Conservation (phyloP, 1,284 basidiomycete genomes). For the Cryptococcus jaspeensis region DNA sequence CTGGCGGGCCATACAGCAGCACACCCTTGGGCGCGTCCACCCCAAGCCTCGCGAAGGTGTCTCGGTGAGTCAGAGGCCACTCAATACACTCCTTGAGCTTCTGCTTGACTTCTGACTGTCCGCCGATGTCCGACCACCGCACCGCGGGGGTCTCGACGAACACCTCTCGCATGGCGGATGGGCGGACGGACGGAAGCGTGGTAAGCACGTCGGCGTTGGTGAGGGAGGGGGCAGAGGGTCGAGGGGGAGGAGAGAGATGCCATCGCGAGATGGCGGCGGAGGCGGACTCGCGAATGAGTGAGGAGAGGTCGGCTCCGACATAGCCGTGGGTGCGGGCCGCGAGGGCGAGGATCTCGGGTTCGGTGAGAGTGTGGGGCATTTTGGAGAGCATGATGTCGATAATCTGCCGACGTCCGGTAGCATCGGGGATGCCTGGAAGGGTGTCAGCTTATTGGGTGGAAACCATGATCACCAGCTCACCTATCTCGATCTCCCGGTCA, state of each 20-base stretch:
- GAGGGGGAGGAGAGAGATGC: constrained; percentile 50
- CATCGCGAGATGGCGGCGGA: constrained; percentile 85
- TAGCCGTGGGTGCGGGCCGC: constrained; percentile 89
- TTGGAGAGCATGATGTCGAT: constrained; percentile 75
- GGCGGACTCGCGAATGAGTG: constrained; percentile 89
- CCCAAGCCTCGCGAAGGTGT: constrained; percentile 81
- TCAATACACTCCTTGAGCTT: constrained; percentile 85
- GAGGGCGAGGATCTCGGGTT: constrained; percentile 63
- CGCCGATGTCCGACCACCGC: constrained; percentile 85
- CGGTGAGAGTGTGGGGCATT: constrained; percentile 71
- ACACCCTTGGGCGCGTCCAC: constrained; percentile 87
- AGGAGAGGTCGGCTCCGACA: constrained; percentile 92
- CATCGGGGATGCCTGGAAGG: constrained; percentile 76
- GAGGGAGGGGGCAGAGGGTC: constrained; percentile 52
- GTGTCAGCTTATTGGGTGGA: not conserved
- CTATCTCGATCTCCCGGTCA: constrained; percentile 96
- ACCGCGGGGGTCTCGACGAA: constrained; percentile 84
- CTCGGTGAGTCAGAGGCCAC: constrained; percentile 87
- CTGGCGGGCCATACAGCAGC: constrained; percentile 92
- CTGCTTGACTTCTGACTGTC: constrained; percentile 73
- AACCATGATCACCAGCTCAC: constrained; percentile 51
- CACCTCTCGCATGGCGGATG: constrained; percentile 91
- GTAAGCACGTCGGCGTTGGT: constrained; percentile 65
- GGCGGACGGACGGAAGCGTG: constrained; percentile 76
- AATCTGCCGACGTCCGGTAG: constrained; percentile 76